These are phyloP conservation scores for Cordia subcordata DNA, from an alignment of 257 asterid genomes.

Conservation along the genomic window DNA sequence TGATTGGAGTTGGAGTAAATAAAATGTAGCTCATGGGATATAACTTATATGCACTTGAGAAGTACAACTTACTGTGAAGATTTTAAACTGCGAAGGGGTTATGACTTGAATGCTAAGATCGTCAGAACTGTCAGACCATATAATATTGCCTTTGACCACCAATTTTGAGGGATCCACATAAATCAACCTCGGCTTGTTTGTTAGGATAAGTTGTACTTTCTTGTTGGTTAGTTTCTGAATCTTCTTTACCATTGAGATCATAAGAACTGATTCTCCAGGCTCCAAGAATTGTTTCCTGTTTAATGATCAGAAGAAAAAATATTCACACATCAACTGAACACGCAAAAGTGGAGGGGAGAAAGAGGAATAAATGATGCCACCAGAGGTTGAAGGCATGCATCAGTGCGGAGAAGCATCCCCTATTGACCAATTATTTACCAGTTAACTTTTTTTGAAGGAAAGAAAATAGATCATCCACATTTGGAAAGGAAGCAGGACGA, in stretches of 20 bases:
- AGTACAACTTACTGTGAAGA: conserved; percentile 68
- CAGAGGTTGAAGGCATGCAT: neutral
- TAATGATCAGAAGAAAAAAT: conserved; percentile 8
- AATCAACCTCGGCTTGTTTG: conserved; percentile 86
- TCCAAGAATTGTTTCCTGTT: conserved; percentile 95
- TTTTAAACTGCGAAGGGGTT: conserved; percentile 83
- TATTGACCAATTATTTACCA: too few relatives aligned
- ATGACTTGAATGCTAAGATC: conserved; percentile 85
- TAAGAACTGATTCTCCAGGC: conserved; percentile 92
- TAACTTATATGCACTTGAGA: neutral
- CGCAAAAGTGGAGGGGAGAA: neutral
- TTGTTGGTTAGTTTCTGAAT: conserved; percentile 83
- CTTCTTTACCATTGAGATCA: conserved; percentile 96
- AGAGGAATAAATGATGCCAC: neutral
- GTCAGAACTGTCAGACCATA: conserved; percentile 88
- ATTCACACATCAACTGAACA: conserved; percentile 1
- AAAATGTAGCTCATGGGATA: neutral
- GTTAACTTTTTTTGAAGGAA: too few relatives aligned
- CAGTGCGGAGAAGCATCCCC: too few relatives aligned
- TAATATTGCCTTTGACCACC: conserved; percentile 69
- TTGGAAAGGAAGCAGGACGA: too few relatives aligned
- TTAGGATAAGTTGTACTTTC: conserved; percentile 95
- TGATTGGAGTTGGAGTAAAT: too few relatives aligned
- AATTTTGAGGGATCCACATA: conserved; percentile 84
- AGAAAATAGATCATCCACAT: too few relatives aligned